Base-by-base conservation (phyloP, 768 basidiomycete species). In the Panellus pusillus region DNA sequence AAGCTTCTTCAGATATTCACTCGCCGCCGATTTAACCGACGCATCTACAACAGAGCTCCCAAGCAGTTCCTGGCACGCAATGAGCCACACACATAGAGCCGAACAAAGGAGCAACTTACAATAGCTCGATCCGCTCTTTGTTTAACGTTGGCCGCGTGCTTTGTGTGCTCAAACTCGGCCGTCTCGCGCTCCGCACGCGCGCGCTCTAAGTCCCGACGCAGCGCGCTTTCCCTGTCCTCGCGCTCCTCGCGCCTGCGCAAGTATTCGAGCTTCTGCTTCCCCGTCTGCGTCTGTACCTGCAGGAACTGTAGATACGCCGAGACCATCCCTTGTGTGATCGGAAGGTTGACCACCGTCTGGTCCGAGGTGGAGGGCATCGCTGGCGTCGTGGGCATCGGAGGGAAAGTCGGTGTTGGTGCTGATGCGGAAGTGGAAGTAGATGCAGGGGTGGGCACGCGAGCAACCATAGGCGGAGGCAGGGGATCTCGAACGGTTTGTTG, bases 1-100 rank as follows among this genome's bases (percentile, higher is more conserved):
- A 27, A 88, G 70, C 63, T 80, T 84, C 70, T 86, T 86, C 60
- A 90, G 70, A 70, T 86, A 90, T 45, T 89, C 87, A 39, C 82
- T 77, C 3, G 87, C 87, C 5, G 82, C 82, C 60, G 82, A 79
- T 66, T 81, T 84, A 48, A 89, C 74, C 11, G 76, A 73, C n/a
- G 74, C 74, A 56, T 88, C 86, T 8, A 82, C 75, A 35, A 70
- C 72, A 6, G 79, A 76, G 57, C 83, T 87, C 18, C 76, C 74
- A 57, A 91, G 68, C 37, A 91, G 56, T 47, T 87, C 85, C 74
- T 80, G 45, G 46, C 36, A 27, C 6, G 44, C 11, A 45, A 32
- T 51, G 47, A 53, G 47, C 40, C 32, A 29, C 28, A 37, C 37
- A 27, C 24, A n/a, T 29, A 20, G 27, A 45, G 40, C 9, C 15